Evolutionary conservation across 352 stramenopile species (phyloP).

Genomic region (Globisporangium radiosum): DNA sequence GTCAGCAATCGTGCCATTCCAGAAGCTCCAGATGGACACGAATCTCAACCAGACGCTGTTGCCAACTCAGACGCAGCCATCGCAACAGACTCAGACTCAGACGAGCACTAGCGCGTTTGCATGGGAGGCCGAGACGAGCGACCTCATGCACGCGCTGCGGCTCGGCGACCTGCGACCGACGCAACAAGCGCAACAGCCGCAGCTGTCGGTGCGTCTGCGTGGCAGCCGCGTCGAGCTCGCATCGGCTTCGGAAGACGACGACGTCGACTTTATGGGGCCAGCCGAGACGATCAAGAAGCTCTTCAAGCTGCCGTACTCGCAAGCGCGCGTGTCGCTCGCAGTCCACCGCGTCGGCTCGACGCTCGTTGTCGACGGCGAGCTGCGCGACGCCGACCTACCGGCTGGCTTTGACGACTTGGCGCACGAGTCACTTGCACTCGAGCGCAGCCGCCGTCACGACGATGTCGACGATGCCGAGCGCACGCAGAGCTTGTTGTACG

Average conservation of each 20-base stretch:
- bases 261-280: constrained; percentile 73
- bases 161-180: constrained; percentile 34
- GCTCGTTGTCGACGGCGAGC: constrained; percentile 74
- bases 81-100: too few relatives aligned
- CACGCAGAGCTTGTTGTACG: constrained; percentile 56
- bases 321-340: constrained; percentile 66
- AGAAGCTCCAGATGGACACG: constrained; percentile 76
- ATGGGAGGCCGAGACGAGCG: constrained; percentile 24
- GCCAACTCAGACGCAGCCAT: constrained; percentile 18
- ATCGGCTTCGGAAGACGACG: constrained; percentile 54
- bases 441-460: constrained; percentile 1
- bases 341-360: constrained; percentile 76
- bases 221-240: constrained; percentile 63
- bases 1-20: constrained; percentile 69
- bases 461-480: constrained; percentile 7
- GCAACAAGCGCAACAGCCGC: constrained; percentile 27
- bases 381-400: constrained; percentile 61
- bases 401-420: constrained; percentile 47
- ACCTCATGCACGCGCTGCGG: constrained; percentile 65
- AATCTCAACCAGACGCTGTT: constrained; percentile 70
- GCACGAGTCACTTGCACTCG: too few relatives aligned
- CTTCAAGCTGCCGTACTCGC: constrained; percentile 84
- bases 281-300: constrained; percentile 85
- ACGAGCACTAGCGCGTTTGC: constrained; percentile 13
- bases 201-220: constrained; percentile 66